Percentiles rank a stretch among this genome's conserved stretches.
Evolutionary conservation across 768 basidiomycete genomes (phyloP).

Genomic region (Leccinum ochraceum): DNA sequence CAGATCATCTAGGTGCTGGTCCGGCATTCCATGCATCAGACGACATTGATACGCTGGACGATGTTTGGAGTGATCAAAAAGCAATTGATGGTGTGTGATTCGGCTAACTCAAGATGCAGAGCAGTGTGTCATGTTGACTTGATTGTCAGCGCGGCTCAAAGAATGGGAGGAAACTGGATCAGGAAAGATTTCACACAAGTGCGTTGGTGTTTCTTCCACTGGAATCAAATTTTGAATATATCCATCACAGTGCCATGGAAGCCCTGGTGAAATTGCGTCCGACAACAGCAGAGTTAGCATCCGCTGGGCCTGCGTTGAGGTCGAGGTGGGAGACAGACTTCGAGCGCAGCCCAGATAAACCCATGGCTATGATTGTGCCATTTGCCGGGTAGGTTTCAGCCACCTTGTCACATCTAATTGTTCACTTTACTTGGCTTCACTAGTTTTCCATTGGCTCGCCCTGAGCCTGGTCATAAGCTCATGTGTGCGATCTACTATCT

Average conservation of each 20-base stretch:
- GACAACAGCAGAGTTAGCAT: slow-evolving; percentile 44
- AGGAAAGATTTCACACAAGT: too few relatives aligned
- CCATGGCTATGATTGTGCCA: slow-evolving; percentile 45
- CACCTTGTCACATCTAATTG: neutral
- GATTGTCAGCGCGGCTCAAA: too few relatives aligned
- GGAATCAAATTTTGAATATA: too few relatives aligned
- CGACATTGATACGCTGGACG: slow-evolving; percentile 49
- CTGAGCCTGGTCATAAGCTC: slow-evolving; percentile 24
- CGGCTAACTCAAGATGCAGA: slow-evolving; percentile 10
- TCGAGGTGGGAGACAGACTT: slow-evolving; percentile 54
- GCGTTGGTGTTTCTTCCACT: too few relatives aligned
- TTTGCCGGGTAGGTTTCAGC: slow-evolving; percentile 39
- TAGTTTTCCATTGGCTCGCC: slow-evolving; percentile 29
- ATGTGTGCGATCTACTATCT: slow-evolving; percentile 33
- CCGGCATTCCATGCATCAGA: slow-evolving; percentile 41
- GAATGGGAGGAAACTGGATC: too few relatives aligned
- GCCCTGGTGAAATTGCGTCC: slow-evolving; percentile 60
- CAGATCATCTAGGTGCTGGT: slow-evolving; percentile 34
- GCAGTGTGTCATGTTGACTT: too few relatives aligned
- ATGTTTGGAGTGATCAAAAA: slow-evolving; percentile 39
- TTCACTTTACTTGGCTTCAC: neutral
- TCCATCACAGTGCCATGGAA: too few relatives aligned
- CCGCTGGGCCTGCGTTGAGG: slow-evolving; percentile 47
- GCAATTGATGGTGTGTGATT: slow-evolving; percentile 40
- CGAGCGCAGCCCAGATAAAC: slow-evolving; percentile 52